These are phyloP conservation scores for Chlorella sp. DNA, from an alignment of 139 green algal genomes.

Conservation along the genomic window DNA sequence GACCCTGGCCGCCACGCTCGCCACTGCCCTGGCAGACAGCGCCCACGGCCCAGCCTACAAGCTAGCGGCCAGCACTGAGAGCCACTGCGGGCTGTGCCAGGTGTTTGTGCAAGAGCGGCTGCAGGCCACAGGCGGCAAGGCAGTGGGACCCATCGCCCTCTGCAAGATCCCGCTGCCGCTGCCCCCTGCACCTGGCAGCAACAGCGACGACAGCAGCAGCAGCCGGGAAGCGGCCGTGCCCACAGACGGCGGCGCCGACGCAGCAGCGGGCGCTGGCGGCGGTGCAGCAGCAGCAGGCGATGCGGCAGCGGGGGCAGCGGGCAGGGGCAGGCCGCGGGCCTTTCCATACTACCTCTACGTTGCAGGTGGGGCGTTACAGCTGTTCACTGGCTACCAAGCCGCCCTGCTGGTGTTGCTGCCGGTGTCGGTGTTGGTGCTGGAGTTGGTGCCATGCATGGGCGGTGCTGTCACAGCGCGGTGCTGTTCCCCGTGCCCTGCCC, in stretches of 20 bases:
- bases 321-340: neutral
- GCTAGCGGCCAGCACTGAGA: neutral
- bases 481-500: too few species aligned
- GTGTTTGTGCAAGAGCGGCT: neutral
- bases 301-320: neutral
- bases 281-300: too few species aligned
- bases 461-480: too few species aligned
- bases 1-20: neutral
- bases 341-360: neutral
- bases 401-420: too few species aligned
- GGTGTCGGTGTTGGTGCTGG: too few species aligned
- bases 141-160: neutral
- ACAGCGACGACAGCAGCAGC: neutral
- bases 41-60: neutral
- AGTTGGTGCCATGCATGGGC: too few species aligned
- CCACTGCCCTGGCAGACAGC: neutral
- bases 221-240: neutral
- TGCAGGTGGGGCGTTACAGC: neutral
- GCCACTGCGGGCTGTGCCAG: constrained; percentile 8
- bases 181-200: neutral
- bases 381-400: too few species aligned
- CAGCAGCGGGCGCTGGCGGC: too few species aligned
- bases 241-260: too few species aligned
- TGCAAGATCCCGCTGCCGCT: constrained; percentile 16
- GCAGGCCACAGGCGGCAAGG: too few species aligned